phyloP scores from a whole-genome alignment of 73 alveolate species.

The Halteria grandinella region DNA sequence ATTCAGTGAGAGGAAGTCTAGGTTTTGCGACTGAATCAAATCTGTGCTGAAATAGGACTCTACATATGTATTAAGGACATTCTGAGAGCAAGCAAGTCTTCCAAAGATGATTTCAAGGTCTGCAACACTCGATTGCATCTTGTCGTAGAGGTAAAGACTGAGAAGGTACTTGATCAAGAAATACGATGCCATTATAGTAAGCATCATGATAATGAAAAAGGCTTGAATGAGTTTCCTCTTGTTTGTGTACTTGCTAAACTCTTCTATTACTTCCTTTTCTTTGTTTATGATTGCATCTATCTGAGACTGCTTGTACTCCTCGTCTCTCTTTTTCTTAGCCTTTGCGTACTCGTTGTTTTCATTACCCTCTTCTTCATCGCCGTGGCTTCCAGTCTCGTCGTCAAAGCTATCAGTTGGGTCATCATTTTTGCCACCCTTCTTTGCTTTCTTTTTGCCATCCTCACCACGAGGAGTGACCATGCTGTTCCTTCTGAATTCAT shows the following conservation, averaged over 20 bases:
- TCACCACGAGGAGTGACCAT: too few relatives aligned
- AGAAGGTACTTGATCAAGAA: conserved; percentile 17
- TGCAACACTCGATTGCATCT: neutral
- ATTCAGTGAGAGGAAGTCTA: neutral
- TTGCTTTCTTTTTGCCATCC: too few relatives aligned
- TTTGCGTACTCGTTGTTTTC: too few relatives aligned
- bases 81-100: conserved; percentile 28
- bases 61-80: conserved; percentile 3
- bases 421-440: too few relatives aligned
- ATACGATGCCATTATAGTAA: neutral
- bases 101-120: neutral
- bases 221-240: conserved; percentile 9
- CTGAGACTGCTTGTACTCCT: too few relatives aligned
- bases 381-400: too few relatives aligned
- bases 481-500: too few relatives aligned
- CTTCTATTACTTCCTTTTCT: too few relatives aligned
- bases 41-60: neutral
- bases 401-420: too few relatives aligned
- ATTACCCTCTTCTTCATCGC: too few relatives aligned
- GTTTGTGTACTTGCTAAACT: neutral
- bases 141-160: neutral
- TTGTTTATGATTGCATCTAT: too few relatives aligned
- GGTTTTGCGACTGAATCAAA: neutral
- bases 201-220: neutral
- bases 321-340: too few relatives aligned